A percentile compares a stretch with the other conserved stretches of the same genome.
Evolutionary conservation across 2,329 filamentous ascomycete species (phyloP).

Genomic region (Chrysosporium queenslandicum): DNA sequence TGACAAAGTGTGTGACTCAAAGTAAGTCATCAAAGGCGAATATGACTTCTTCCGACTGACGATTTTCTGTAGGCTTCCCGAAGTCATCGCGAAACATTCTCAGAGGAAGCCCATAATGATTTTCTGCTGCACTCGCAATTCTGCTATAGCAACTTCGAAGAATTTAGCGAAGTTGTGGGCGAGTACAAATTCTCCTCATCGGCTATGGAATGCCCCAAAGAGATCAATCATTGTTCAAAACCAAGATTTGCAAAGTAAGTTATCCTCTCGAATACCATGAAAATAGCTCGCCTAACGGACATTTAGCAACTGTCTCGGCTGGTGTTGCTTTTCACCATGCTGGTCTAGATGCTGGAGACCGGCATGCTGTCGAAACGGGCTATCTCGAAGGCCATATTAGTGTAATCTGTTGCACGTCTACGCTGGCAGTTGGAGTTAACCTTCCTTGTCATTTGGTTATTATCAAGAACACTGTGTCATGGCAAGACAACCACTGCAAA

Average conservation of each 20-base stretch:
- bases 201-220: slow-evolving; percentile 54
- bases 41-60: neutral
- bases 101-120: slow-evolving; percentile 68
- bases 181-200: slow-evolving; percentile 40
- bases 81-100: slow-evolving; percentile 57
- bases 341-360: slow-evolving; percentile 56
- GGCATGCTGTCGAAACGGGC: slow-evolving; percentile 54
- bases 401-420: slow-evolving; percentile 80
- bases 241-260: slow-evolving; percentile 49
- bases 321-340: slow-evolving; percentile 79
- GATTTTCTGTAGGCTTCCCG: slow-evolving; percentile 48
- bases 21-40: slow-evolving; percentile 30
- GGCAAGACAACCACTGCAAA: slow-evolving; percentile 49
- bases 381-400: slow-evolving; percentile 63
- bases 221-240: slow-evolving; percentile 45
- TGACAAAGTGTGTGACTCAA: slow-evolving; percentile 57
- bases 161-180: slow-evolving; percentile 58
- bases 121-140: slow-evolving; percentile 69
- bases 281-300: slow-evolving; percentile 4
- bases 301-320: slow-evolving; percentile 37
- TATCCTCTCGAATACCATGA: slow-evolving; percentile 9
- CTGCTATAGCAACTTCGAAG: slow-evolving; percentile 57
- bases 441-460: slow-evolving; percentile 74
- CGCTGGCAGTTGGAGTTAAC: slow-evolving; percentile 73
- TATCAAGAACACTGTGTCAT: slow-evolving; percentile 66